phyloP scores from a whole-genome alignment of 345 rosid genomes.

The Populus ilicifolia region DNA sequence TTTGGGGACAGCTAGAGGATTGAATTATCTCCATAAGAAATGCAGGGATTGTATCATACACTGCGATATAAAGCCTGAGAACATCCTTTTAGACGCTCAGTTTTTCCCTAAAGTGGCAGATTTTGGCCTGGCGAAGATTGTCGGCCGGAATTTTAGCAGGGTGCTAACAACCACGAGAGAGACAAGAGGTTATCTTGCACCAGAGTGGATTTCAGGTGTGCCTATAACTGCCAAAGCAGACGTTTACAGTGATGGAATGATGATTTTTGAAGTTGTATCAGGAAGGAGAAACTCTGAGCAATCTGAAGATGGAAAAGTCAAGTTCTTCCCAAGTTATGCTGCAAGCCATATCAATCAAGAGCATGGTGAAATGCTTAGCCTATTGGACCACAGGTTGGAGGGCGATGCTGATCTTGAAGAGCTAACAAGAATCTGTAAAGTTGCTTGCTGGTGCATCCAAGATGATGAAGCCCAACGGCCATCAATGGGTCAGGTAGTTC shows the following conservation, averaged over 20 bases:
- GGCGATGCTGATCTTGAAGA: conserved; percentile 50
- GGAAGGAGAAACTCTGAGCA: conserved; percentile 72
- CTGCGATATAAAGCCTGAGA: conserved; percentile 85
- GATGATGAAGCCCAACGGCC: conserved; percentile 74
- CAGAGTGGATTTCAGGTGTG: conserved; percentile 86
- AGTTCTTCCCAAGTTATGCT: conserved; percentile 61
- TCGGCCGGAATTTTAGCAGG: conserved; percentile 78
- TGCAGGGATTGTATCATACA: conserved; percentile 88
- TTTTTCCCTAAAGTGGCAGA: conserved; percentile 79
- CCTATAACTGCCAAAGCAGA: conserved; percentile 80
- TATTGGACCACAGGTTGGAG: conserved; percentile 50
- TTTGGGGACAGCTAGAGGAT: conserved; percentile 74
- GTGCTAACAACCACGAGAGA: conserved; percentile 82
- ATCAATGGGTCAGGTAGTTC: conserved; percentile 81
- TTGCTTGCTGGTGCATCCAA: conserved; percentile 87
- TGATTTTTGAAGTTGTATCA: conserved; percentile 71
- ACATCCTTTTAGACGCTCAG: conserved; percentile 65
- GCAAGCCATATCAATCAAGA: conserved; percentile 47
- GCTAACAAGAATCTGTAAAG: conserved; percentile 54
- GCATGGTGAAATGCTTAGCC: conserved; percentile 35
- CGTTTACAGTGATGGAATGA: conserved; percentile 89
- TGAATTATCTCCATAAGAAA: conserved; percentile 71
- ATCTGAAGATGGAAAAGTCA: conserved; percentile 40
- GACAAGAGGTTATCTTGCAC: conserved; percentile 87
- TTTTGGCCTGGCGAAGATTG: conserved; percentile 78